These are phyloP conservation scores for Protomyces inundatus DNA, from an alignment of 1,139 yeast genomes.

Conservation along the genomic window DNA sequence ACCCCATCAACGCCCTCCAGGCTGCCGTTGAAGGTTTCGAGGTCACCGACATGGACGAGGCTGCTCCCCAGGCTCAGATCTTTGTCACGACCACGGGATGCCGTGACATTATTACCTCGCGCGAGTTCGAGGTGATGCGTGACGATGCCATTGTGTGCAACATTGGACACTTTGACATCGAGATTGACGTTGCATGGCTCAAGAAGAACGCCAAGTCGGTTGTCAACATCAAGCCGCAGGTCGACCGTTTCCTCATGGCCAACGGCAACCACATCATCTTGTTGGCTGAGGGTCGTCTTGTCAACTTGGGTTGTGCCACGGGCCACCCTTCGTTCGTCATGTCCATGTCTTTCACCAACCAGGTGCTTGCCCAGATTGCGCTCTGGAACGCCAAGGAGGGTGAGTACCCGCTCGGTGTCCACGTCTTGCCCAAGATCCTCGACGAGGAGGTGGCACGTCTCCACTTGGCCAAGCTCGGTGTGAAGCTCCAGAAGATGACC, in stretches of 20 bases:
- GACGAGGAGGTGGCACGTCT: conserved; percentile 99
- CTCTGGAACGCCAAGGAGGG: conserved; percentile 84
- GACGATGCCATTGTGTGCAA: conserved; percentile 99
- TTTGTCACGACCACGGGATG: conserved; percentile 99
- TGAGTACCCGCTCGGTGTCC: conserved; percentile 88
- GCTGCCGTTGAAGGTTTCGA: conserved; percentile 99
- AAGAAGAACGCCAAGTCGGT: conserved; percentile 84
- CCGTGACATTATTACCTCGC: conserved; percentile 92
- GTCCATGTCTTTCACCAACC: conserved; percentile 99
- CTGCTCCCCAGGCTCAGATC: conserved; percentile 89
- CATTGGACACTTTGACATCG: conserved; percentile 99
- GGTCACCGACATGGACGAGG: conserved; percentile 94
- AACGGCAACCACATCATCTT: conserved; percentile 92
- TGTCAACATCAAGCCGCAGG: conserved; percentile 98
- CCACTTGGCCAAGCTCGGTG: conserved; percentile 95
- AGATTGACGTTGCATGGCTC: conserved; percentile 98
- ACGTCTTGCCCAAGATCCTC: conserved; percentile 94
- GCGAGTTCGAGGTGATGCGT: conserved; percentile 89
- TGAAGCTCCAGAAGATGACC: conserved; percentile 72
- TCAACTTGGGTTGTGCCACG: conserved; percentile 99
- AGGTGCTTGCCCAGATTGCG: conserved; percentile 98
- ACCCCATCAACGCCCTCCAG: conserved; percentile 98
- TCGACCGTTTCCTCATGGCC: conserved; percentile 90
- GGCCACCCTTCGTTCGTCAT: conserved; percentile 99
- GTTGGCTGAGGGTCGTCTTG: conserved; percentile 99